Conservation (phyloP, 129 eudicot species). For the Deinandra increscens region DNA sequence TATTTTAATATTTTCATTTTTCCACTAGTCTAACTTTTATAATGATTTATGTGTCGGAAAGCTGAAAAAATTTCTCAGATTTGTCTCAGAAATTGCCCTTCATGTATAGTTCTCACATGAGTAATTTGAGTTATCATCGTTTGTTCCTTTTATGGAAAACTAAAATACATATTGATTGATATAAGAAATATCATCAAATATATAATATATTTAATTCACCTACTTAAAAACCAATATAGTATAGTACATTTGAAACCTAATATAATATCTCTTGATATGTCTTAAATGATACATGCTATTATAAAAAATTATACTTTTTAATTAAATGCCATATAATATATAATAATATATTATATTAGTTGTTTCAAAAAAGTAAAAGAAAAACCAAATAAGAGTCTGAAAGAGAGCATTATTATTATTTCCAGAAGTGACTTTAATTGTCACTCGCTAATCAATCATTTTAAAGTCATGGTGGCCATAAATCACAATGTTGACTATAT, state of each 20-base stretch:
- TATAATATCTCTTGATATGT: too few relatives aligned
- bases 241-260: too few relatives aligned
- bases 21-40: conserved; percentile 34
- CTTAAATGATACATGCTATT: too few relatives aligned
- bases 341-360: too few relatives aligned
- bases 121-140: not conserved
- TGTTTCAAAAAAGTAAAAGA: not conserved
- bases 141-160: conserved; percentile 7
- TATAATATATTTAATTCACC: not conserved
- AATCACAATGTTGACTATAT: conserved; percentile 32
- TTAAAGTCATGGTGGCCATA: conserved; percentile 33
- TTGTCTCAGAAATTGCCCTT: conserved; percentile 51
- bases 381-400: not conserved
- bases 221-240: not conserved
- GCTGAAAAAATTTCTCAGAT: conserved; percentile 20
- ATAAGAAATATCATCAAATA: not conserved
- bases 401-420: conserved; percentile 17
- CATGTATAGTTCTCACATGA: not conserved
- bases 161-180: not conserved
- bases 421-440: conserved; percentile 12
- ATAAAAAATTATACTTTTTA: not conserved
- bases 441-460: conserved; percentile 26
- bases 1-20: not conserved
- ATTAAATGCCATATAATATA: not conserved
- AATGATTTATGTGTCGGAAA: conserved; percentile 36